Conservation (phyloP, 345 rosid genomes). For the Linum lewisii region DNA sequence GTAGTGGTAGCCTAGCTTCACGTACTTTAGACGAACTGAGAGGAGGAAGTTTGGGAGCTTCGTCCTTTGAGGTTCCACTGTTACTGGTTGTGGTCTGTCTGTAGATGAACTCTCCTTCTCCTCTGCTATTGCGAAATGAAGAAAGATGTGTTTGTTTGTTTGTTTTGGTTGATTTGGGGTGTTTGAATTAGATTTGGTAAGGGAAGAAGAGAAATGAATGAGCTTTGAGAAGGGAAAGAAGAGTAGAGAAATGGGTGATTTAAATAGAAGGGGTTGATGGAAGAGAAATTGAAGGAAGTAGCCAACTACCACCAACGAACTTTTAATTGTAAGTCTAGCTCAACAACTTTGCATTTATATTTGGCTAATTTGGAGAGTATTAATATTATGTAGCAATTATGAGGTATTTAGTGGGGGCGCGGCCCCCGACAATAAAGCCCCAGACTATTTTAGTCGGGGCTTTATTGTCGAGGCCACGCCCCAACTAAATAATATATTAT, state of each 20-base stretch:
- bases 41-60: conserved; percentile 56
- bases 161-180: neutral
- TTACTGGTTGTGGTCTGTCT: conserved; percentile 6
- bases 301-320: no score
- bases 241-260: neutral
- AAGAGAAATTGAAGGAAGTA: no score
- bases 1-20: conserved; percentile 76
- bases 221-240: neutral
- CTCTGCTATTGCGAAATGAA: conserved; percentile 2
- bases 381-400: no score
- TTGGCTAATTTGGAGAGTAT: no score
- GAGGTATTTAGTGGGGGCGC: no score
- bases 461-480: no score
- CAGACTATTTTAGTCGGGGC: no score
- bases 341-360: no score
- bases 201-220: neutral
- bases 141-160: neutral
- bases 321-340: no score
- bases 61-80: conserved; percentile 6
- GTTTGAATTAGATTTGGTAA: no score
- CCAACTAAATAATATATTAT: no score
- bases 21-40: conserved; percentile 57
- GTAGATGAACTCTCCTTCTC: neutral
- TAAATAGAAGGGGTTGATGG: conserved; percentile 8
- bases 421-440: no score